Evolutionary conservation across 2,329 filamentous ascomycete species (phyloP), one percentile per base, ranked within the genome.

Genomic region (Hypoxylon sp.): DNA sequence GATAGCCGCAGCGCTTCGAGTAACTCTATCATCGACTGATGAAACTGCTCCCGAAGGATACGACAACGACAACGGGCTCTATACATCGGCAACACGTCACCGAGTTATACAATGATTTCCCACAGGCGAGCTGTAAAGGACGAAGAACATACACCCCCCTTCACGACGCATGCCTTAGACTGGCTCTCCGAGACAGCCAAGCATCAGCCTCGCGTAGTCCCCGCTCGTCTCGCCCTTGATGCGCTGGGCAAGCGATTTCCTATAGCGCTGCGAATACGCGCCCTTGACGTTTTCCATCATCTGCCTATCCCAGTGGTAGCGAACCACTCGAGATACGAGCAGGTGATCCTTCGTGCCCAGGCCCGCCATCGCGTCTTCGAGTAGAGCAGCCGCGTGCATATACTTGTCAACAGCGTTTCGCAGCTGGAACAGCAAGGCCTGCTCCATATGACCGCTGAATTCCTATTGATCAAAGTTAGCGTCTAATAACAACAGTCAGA

Each of bases 401-500:
- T 91, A 91, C 64, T 89, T 91, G 75, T 97, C 92, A 4, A 84
- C 78, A 2, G 90, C 94, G 10, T 88, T 81, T 9, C 83, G 83
- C n/a, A 97, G 78, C 73, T 97, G 92, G 72, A 87, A 87, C 21
- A 95, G 77, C 0, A 98, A 82, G 0, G 92, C 92, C 13, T 91
- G 85, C 72, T 93, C 82, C 92, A 98, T 97, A 72, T 98, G 94
- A 0, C 94, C 94, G 0, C 88, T 90, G 75, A 97, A 97, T 69
- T 95, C 87, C 77, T 88, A 58, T 17, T 9, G 40, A 46, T n/a
- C n/a, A 50, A 21, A 17, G 55, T 64, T 26, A 61, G 60, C 31
- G 46, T 13, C 41, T 18, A 37, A 38, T 18, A n/a, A 13, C 9
- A 21, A 26, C 10, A 17, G 21, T 18, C 2, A 13, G 43, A 23